Evolutionary conservation across 2,329 filamentous ascomycete genomes (phyloP).

Genomic region (Fusarium sp.): DNA sequence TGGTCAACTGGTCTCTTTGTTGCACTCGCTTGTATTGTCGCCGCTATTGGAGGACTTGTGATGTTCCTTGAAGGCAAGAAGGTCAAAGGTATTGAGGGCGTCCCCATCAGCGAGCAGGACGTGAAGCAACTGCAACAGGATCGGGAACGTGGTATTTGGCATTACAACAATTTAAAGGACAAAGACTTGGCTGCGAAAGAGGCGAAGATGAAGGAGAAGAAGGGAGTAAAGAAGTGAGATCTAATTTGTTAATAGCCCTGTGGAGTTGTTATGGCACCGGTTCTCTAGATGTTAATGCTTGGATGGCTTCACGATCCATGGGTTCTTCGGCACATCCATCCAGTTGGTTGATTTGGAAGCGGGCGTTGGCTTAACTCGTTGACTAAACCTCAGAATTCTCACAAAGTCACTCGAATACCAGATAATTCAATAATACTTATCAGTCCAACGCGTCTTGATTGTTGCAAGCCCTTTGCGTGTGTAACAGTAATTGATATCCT

Average conservation of each 20-base stretch:
- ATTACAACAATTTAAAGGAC: constrained; percentile 59
- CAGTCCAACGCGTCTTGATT: no score
- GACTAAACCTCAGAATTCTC: neutral
- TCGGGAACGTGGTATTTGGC: constrained; percentile 63
- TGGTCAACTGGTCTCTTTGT: constrained; percentile 86
- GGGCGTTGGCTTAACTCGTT: constrained; percentile 2
- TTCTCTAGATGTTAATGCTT: neutral
- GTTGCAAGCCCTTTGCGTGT: no score
- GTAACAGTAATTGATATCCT: no score
- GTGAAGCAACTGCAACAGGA: constrained; percentile 60
- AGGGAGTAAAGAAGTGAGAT: constrained; percentile 36
- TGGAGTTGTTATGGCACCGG: neutral
- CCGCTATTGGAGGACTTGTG: constrained; percentile 72
- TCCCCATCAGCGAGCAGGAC: constrained; percentile 68
- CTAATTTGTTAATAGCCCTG: neutral
- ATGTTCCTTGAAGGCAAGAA: constrained; percentile 76
- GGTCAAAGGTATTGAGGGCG: constrained; percentile 76
- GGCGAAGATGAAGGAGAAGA: constrained; percentile 35
- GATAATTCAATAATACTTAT: neutral
- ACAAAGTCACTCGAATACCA: neutral
- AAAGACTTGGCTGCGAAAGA: constrained; percentile 40
- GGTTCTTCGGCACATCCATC: constrained; percentile 1
- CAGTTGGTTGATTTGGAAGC: neutral
- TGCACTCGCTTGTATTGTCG: constrained; percentile 74
- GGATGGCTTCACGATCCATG: neutral